phyloP scores from a whole-genome alignment of 2,329 filamentous ascomycete genomes.

The Tolypocladium inflatum region DNA sequence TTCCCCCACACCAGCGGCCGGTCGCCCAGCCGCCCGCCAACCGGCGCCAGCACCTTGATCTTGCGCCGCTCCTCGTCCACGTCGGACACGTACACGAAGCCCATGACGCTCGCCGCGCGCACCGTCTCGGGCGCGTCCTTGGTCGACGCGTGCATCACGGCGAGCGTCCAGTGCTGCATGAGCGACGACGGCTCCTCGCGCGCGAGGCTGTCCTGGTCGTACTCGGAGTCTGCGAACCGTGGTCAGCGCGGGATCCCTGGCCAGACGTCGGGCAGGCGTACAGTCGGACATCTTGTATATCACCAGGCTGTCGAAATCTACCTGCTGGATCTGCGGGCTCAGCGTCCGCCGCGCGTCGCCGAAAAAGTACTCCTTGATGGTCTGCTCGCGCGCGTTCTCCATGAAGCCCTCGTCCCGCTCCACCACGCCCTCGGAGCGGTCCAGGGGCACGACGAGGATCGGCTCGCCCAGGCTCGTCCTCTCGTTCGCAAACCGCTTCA shows the following conservation, averaged over 20 bases:
- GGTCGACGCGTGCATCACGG: conserved; percentile 68
- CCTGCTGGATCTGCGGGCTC: conserved; percentile 78
- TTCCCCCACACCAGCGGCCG: conserved; percentile 73
- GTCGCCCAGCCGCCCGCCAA: conserved; percentile 71
- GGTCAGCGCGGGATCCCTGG: background rate
- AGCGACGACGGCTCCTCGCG: conserved; percentile 54
- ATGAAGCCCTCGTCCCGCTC: conserved; percentile 66
- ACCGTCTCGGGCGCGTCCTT: conserved; percentile 64
- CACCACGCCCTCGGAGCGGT: conserved; percentile 79
- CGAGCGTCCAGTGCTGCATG: conserved; percentile 74
- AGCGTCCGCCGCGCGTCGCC: conserved; percentile 68
- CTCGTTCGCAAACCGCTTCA: conserved; percentile 53
- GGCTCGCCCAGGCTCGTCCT: conserved; percentile 52
- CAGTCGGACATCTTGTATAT: conserved; percentile 62
- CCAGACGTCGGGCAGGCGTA: conserved; percentile 20
- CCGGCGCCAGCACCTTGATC: conserved; percentile 72
- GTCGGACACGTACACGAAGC: conserved; percentile 86
- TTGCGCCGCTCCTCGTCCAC: conserved; percentile 79
- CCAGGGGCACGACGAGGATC: conserved; percentile 67
- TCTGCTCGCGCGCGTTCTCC: conserved; percentile 62
- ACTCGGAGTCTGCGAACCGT: conserved; percentile 13
- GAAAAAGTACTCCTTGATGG: conserved; percentile 92
- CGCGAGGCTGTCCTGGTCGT: conserved; percentile 39
- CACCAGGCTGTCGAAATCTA: conserved; percentile 65
- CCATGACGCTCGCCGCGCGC: conserved; percentile 74